A percentile compares a stretch with the other conserved stretches of the same genome.
Evolutionary conservation across 768 basidiomycete species (phyloP).

Genomic region (Calocera cornea): DNA sequence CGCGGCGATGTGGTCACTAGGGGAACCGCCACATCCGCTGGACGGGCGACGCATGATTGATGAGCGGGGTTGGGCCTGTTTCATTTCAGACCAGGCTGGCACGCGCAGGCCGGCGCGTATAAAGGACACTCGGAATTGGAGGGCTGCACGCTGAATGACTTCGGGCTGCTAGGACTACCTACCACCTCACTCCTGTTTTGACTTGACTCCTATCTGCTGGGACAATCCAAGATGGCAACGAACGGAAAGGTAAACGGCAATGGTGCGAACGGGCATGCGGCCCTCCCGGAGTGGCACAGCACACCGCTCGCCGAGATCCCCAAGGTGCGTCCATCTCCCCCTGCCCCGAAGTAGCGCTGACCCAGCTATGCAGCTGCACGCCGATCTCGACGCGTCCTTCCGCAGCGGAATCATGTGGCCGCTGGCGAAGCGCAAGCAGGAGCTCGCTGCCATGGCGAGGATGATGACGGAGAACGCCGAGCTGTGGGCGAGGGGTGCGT

Average conservation of each 20-base stretch:
- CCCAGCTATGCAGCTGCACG: slow-evolving; percentile 11
- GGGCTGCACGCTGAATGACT: too few species aligned
- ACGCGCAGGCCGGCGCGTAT: too few species aligned
- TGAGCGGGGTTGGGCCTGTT: too few species aligned
- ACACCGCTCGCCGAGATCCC: neutral
- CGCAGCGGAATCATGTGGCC: slow-evolving; percentile 17
- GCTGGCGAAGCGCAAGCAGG: slow-evolving; percentile 18
- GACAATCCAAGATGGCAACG: neutral
- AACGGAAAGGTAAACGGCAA: neutral
- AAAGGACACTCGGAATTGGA: too few species aligned
- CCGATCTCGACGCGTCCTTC: slow-evolving; percentile 14
- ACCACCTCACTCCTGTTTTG: too few species aligned
- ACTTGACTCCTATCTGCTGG: too few species aligned
- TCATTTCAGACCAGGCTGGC: too few species aligned
- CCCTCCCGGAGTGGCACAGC: slow-evolving; percentile 7
- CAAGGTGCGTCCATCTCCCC: neutral
- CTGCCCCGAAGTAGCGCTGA: neutral
- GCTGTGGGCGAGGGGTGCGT: slow-evolving; percentile 10
- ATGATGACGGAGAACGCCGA: slow-evolving; percentile 20
- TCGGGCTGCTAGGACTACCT: too few species aligned
- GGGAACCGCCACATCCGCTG: too few species aligned
- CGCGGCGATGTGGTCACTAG: too few species aligned
- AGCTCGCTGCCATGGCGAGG: slow-evolving; percentile 19
- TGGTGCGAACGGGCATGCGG: neutral
- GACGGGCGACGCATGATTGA: too few species aligned